Evolutionary conservation across 148 eudicot species (phyloP), one percentile per base, ranked within the genome.

Genomic region (Nepenthes gracilis): DNA sequence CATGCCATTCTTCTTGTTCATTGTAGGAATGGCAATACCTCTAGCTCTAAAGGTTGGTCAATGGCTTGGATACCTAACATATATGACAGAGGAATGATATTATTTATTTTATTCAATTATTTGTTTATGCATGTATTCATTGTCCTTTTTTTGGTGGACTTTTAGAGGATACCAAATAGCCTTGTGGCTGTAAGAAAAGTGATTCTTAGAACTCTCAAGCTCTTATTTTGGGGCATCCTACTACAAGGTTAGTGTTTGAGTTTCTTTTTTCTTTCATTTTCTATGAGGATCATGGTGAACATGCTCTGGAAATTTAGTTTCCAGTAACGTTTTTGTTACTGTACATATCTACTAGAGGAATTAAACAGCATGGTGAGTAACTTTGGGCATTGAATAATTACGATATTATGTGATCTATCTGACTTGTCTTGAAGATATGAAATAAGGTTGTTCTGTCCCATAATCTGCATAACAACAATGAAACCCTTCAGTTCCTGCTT

Each of bases 1-100:
- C 65, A 91, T 91, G 97, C 97, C 97, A 1, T 91, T 87, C 69
- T 91, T 91, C 70, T 83, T 91, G 51, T 91, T 91, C 67, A 91
- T 87, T 55, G 96, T 91, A 49, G 97, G 97, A 11, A 80, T 91
- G 86, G 78, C 97, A 59, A 85, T 91, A 64, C 83, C 96, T 54
- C 87, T 91, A 61, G 78, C 97, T 59, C 64, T 91, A 23, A 91
- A 91, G 96, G 97, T 90, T 74, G 40, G 60, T 60, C 9, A 1
- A 7, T 38, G 57, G 11, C 45, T 14, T 36, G 13, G 55, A 52
- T 52, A 52, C 12, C 11, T 5, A 11, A 50, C 13, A 50, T 8
- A 40, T 40, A 40, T 8, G 8, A 40, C 8, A 4, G 45, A 40
- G 45, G 6, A 40, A 40, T 40, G 8, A 40, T 40, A 40, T 23